A percentile compares a stretch with the other conserved stretches of the same genome.
Conservation (phyloP, 164 flowering plant species). For the Stephania yunnanensis region DNA sequence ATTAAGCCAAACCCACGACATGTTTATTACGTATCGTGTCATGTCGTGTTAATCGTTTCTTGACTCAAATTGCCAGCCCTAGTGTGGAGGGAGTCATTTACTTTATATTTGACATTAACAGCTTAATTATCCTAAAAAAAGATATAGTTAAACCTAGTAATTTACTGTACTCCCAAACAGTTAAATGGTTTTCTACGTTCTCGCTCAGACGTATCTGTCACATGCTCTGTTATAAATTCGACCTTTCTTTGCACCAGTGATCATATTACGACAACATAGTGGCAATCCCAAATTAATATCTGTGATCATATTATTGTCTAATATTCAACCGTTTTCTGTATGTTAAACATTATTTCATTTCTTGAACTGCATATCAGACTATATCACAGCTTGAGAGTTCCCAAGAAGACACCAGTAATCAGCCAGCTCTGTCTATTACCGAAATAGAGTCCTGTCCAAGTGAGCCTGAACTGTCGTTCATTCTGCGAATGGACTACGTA, state of each 20-base stretch:
- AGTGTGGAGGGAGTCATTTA: too few relatives aligned
- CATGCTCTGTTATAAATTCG: background rate
- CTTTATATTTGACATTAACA: too few relatives aligned
- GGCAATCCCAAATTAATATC: too few relatives aligned
- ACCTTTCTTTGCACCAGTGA: background rate
- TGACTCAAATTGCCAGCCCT: too few relatives aligned
- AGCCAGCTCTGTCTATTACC: background rate
- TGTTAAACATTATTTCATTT: background rate
- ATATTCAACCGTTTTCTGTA: too few relatives aligned
- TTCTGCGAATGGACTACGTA: conserved; percentile 56
- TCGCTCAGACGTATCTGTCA: background rate
- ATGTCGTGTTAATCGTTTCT: too few relatives aligned
- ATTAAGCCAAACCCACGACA: too few relatives aligned
- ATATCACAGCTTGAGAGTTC: conserved; percentile 26
- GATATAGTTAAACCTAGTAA: background rate
- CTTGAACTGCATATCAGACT: conserved; percentile 28
- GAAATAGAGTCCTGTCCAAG: conserved; percentile 14
- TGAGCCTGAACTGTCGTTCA: conserved; percentile 41
- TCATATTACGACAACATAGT: background rate
- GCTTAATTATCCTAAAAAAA: background rate
- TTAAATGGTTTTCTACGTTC: background rate
- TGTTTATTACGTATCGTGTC: too few relatives aligned
- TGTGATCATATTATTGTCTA: too few relatives aligned
- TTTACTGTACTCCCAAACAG: background rate
- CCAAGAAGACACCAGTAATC: conserved; percentile 6